Evolutionary conservation across 306 rosid species (phyloP).

Genomic region (Cucumis hystrix): DNA sequence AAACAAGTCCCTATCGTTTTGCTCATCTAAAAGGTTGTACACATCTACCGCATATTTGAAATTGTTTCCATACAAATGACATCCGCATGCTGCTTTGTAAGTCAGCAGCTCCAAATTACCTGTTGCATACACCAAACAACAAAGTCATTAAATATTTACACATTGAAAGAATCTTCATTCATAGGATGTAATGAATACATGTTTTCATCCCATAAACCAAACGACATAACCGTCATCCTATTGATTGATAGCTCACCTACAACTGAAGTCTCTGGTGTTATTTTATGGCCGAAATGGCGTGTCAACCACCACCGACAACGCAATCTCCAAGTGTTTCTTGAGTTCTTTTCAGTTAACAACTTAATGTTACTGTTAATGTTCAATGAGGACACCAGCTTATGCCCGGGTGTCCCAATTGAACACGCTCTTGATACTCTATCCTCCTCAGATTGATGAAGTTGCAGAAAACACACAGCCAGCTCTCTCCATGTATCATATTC

Average conservation of each 20-base stretch:
- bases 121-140: constrained; percentile 18
- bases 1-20: constrained; percentile 27
- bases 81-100: constrained; percentile 70
- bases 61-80: constrained; percentile 46
- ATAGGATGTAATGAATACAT: not conserved
- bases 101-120: constrained; percentile 56
- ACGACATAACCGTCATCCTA: not conserved
- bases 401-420: constrained; percentile 9
- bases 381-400: constrained; percentile 3
- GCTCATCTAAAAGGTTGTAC: constrained; percentile 23
- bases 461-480: constrained; percentile 50
- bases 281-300: constrained; percentile 38
- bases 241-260: constrained; percentile 1
- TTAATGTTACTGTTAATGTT: constrained; percentile 25
- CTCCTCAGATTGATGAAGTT: constrained; percentile 31
- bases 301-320: constrained; percentile 72
- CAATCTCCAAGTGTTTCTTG: constrained; percentile 49
- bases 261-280: constrained; percentile 33
- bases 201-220: not conserved
- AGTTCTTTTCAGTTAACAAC: constrained; percentile 33
- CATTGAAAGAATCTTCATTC: not conserved
- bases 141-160: not conserved
- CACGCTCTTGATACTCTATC: constrained; percentile 41
- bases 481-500: constrained; percentile 46
- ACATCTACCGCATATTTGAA: constrained; percentile 37